Conservation (phyloP, 108 stramenopile species). For the Fragilariopsis cylindrus region DNA sequence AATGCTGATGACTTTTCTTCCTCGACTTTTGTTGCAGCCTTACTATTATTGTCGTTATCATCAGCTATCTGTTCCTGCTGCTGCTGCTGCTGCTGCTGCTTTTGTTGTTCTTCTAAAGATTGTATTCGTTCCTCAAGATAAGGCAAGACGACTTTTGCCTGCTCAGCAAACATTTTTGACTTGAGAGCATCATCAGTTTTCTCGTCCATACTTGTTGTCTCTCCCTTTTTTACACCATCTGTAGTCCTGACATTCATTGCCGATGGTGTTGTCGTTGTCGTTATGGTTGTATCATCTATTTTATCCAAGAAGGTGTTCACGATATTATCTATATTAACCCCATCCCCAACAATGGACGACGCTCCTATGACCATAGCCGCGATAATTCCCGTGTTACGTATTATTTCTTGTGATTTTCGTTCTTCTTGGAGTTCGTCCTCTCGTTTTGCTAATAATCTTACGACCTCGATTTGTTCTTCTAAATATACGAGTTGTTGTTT, state of each 20-base stretch:
- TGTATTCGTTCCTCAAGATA: slow-evolving; percentile 16
- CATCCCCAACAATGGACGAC: neutral
- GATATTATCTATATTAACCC: neutral
- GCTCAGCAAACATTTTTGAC: neutral
- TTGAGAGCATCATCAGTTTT: neutral
- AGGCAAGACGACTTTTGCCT: slow-evolving; percentile 3
- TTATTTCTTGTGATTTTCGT: neutral
- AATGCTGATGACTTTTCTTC: neutral
- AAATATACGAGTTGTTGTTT: slow-evolving; percentile 39
- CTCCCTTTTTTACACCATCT: neutral
- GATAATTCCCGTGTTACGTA: neutral
- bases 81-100: neutral
- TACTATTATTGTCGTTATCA: neutral
- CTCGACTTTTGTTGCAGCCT: neutral
- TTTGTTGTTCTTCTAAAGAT: slow-evolving; percentile 5
- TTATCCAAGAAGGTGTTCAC: too few species aligned
- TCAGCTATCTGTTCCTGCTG: neutral
- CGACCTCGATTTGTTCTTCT: slow-evolving; percentile 42
- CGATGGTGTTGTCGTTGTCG: neutral
- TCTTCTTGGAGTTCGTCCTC: neutral
- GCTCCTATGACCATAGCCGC: slow-evolving; percentile 5
- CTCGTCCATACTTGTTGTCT: neutral
- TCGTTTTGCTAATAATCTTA: slow-evolving; percentile 1
- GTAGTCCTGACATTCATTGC: neutral
- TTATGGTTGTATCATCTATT: neutral